These are phyloP conservation scores for Gloeostereum incarnatum DNA, from an alignment of 768 basidiomycete species.

Conservation along the genomic window DNA sequence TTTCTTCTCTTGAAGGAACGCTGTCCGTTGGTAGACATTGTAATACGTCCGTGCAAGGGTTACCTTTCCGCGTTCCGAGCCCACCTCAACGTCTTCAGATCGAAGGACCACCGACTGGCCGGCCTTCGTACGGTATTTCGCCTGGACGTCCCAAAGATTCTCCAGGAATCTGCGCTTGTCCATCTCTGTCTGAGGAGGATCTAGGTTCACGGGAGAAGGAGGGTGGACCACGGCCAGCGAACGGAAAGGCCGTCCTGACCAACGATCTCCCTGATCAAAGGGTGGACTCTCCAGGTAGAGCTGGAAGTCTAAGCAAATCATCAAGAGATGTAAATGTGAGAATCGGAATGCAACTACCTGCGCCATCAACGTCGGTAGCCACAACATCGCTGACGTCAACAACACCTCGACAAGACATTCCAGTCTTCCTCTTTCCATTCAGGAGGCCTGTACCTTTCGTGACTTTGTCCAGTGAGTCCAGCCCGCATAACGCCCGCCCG, in stretches of 20 bases:
- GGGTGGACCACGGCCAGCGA: constrained; percentile 72
- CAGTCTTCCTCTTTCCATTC: constrained; percentile 63
- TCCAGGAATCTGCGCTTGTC: constrained; percentile 83
- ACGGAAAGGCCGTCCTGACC: constrained; percentile 83
- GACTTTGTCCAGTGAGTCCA: constrained; percentile 72
- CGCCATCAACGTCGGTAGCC: constrained; percentile 76
- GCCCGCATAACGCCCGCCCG: constrained; percentile 60
- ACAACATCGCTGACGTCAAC: constrained; percentile 80
- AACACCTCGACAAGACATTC: constrained; percentile 77
- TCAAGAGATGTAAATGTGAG: constrained; percentile 2
- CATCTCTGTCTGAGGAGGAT: constrained; percentile 49
- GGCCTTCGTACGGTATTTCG: constrained; percentile 60
- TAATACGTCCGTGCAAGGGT: constrained; percentile 78
- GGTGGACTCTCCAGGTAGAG: constrained; percentile 80
- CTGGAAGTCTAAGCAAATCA: constrained; percentile 58
- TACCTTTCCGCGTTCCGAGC: constrained; percentile 47
- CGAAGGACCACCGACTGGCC: constrained; percentile 68
- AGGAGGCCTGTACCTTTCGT: constrained; percentile 56
- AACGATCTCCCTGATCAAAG: constrained; percentile 72
- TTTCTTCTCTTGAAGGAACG: constrained; percentile 67
- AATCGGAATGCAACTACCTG: constrained; percentile 45
- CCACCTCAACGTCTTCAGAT: constrained; percentile 70
- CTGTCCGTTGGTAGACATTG: constrained; percentile 79
- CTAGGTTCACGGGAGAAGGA: constrained; percentile 53
- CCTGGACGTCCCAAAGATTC: constrained; percentile 86